A percentile compares a stretch with the other conserved stretches of the same genome.
Evolutionary conservation across 306 rosid species (phyloP).

Genomic region (Prunus kanzakura): DNA sequence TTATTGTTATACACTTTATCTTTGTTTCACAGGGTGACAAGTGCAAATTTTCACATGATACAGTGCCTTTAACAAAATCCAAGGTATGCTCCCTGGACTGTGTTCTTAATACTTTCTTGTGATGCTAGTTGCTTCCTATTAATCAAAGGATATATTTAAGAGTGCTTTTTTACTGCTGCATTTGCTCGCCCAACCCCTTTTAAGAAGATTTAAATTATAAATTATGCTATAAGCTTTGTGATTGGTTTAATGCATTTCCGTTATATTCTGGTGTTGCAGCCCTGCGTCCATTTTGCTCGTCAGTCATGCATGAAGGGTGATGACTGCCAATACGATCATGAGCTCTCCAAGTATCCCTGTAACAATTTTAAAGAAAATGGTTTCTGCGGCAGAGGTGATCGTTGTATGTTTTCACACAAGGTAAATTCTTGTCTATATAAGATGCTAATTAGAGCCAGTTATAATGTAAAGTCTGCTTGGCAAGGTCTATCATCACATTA

Average conservation of each 20-base stretch:
- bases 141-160: neutral
- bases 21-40: conserved; percentile 67
- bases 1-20: conserved; percentile 1
- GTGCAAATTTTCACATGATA: conserved; percentile 84
- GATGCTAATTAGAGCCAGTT: conserved; percentile 3
- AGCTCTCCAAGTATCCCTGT: conserved; percentile 84
- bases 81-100: conserved; percentile 36
- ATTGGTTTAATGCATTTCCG: neutral
- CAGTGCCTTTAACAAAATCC: conserved; percentile 69
- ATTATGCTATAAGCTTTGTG: neutral
- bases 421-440: conserved; percentile 36
- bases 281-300: conserved; percentile 67
- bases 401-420: conserved; percentile 82
- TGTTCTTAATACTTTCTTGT: conserved; percentile 2
- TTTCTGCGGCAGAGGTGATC: conserved; percentile 63
- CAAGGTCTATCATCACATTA: neutral
- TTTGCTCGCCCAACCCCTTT: neutral
- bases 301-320: conserved; percentile 88
- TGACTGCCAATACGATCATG: conserved; percentile 86
- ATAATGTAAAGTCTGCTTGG: conserved; percentile 4
- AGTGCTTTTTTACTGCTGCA: neutral
- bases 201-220: neutral
- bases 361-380: conserved; percentile 52
- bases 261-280: conserved; percentile 51
- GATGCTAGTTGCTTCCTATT: neutral